Conservation (phyloP, 768 basidiomycete species). For the Omphalotus guepiniiformis region DNA sequence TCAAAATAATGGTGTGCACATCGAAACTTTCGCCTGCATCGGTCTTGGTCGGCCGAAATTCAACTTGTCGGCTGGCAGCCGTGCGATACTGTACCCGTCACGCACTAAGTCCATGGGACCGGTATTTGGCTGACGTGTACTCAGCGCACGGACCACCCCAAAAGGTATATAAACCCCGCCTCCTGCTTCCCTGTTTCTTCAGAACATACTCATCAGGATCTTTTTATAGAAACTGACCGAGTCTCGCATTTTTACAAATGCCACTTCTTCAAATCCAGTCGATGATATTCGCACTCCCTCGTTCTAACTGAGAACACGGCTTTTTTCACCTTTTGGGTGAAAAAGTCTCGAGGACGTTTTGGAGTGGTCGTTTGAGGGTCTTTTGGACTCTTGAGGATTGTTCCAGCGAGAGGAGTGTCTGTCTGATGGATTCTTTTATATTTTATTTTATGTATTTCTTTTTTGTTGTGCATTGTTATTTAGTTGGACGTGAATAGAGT, state of each 20-base stretch:
- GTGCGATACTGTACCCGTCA: no score
- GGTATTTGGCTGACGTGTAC: no score
- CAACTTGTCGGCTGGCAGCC: no score
- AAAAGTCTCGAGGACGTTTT: conserved; percentile 58
- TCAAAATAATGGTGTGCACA: no score
- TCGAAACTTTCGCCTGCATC: no score
- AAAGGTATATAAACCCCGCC: conserved; percentile 27
- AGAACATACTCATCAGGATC: conserved; percentile 73
- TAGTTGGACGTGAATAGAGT: no score
- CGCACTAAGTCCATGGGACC: no score
- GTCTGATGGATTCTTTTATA: conserved; percentile 53
- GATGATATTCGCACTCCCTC: conserved; percentile 55
- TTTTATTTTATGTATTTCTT: conserved; percentile 4
- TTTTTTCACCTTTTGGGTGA: conserved; percentile 16
- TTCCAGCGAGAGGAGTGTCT: conserved; percentile 46
- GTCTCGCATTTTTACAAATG: conserved; percentile 70
- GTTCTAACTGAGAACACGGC: conserved; percentile 59
- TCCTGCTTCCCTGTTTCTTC: conserved; percentile 28
- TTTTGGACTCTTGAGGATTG: conserved; percentile 21
- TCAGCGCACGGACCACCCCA: conserved; percentile 33
- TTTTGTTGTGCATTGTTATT: no score
- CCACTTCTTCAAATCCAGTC: conserved; percentile 58
- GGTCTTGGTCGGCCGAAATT: no score
- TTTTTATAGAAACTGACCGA: conserved; percentile 71
- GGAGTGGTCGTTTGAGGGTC: conserved; percentile 19